A percentile compares a stretch with the other conserved stretches of the same genome.
phyloP scores from a whole-genome alignment of 495 filamentous ascomycete genomes.

The Clohesyomyces aquaticus region DNA sequence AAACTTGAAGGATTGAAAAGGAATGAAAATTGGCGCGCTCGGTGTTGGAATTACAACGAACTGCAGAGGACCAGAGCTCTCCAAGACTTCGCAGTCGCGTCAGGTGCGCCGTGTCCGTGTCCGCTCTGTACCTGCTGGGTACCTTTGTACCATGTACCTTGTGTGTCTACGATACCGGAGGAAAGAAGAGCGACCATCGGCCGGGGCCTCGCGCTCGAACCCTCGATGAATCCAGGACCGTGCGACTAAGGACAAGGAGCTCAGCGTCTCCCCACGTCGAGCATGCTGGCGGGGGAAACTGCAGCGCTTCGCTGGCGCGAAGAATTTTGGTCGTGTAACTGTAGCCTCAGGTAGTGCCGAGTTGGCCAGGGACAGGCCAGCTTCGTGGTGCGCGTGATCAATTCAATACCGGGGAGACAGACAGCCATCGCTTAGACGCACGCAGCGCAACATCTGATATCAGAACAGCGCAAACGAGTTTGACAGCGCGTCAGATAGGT shows the following conservation, averaged over 20 bases:
- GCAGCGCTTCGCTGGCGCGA: neutral
- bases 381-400: neutral
- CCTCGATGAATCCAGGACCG: no score
- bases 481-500: slow-evolving; percentile 4
- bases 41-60: no score
- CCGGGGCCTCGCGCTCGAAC: no score
- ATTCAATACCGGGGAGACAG: neutral
- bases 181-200: no score
- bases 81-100: neutral
- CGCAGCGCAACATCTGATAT: neutral
- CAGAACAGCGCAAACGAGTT: neutral
- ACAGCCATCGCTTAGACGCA: neutral
- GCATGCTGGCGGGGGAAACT: no score
- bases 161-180: no score
- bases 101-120: neutral
- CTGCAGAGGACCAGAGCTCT: neutral
- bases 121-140: no score
- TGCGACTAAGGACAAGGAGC: no score
- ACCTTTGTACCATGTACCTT: neutral
- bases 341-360: neutral
- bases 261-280: no score
- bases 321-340: neutral
- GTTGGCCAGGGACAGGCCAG: no score
- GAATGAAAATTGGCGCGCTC: no score
- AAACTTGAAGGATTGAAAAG: no score